Conservation (phyloP, 225 moss, liverwort and hornwort genomes). For the Neckera pumila region DNA sequence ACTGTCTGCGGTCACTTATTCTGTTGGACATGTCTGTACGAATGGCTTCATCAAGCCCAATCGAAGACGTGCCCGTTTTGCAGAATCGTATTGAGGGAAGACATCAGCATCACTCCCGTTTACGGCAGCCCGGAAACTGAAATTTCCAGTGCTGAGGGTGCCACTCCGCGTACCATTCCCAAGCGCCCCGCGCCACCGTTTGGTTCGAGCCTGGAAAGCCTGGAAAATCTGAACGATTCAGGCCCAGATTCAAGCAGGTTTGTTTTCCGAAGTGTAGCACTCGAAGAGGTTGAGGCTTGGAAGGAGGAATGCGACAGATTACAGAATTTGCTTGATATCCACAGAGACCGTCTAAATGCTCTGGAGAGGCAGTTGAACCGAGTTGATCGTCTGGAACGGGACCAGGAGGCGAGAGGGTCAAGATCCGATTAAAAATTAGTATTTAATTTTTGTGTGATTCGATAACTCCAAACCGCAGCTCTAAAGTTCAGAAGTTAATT, state of each 20-base stretch:
- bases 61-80: neutral
- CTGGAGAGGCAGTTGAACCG: neutral
- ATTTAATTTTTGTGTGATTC: neutral
- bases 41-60: neutral
- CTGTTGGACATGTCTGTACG: constrained; percentile 2
- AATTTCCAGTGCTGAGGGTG: neutral
- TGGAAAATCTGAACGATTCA: neutral
- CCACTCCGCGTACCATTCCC: neutral
- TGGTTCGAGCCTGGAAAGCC: neutral
- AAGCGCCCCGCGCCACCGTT: neutral
- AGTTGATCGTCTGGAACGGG: neutral
- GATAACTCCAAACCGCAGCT: neutral
- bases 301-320: neutral
- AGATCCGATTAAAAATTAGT: neutral
- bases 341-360: neutral
- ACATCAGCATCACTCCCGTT: neutral
- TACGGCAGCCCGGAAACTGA: neutral
- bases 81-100: neutral
- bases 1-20: neutral
- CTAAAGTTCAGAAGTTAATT: neutral
- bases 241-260: neutral
- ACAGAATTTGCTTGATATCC: neutral
- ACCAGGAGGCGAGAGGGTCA: neutral
- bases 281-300: neutral
- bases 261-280: neutral